Evolutionary conservation across 177 flowering plant species (phyloP).

Genomic region (Telopea speciosissima): DNA sequence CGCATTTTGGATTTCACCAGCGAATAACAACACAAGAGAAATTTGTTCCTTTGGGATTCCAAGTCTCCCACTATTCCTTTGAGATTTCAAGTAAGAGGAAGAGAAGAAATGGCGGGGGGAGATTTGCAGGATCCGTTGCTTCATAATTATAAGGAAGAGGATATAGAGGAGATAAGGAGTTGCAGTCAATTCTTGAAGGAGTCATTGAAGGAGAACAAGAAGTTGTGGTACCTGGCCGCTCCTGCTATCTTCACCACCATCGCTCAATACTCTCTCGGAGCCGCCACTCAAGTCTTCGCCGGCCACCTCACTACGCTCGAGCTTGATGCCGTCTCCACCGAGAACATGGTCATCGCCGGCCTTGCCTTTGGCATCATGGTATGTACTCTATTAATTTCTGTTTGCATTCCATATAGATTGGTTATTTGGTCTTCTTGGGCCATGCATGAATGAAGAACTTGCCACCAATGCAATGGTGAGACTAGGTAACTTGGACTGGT

Average conservation of each 20-base stretch:
- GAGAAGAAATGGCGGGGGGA: background rate
- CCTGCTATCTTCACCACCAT: constrained; percentile 28
- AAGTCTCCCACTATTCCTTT: too few relatives aligned
- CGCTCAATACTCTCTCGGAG: constrained; percentile 31
- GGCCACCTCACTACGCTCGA: constrained; percentile 31
- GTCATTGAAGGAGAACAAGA: constrained; percentile 21
- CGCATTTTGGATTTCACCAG: too few relatives aligned
- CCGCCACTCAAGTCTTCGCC: constrained; percentile 24
- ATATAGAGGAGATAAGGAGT: constrained; percentile 15
- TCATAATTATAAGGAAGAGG: background rate
- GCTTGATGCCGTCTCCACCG: constrained; percentile 27
- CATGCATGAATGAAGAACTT: too few relatives aligned
- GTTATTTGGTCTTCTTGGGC: too few relatives aligned
- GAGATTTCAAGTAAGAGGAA: background rate
- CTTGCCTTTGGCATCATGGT: constrained; percentile 32
- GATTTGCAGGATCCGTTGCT: too few relatives aligned
- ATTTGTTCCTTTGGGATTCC: too few relatives aligned
- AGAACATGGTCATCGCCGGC: constrained; percentile 31
- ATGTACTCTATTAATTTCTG: background rate
- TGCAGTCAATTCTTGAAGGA: constrained; percentile 15
- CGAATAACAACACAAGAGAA: too few relatives aligned
- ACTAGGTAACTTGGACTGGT: too few relatives aligned
- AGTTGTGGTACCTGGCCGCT: constrained; percentile 29
- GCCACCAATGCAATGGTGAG: too few relatives aligned
- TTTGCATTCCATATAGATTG: too few relatives aligned